Evolutionary conservation across 2,329 filamentous ascomycete species (phyloP), one percentile per base, ranked within the genome.

Genomic region (Penicillium sp.): DNA sequence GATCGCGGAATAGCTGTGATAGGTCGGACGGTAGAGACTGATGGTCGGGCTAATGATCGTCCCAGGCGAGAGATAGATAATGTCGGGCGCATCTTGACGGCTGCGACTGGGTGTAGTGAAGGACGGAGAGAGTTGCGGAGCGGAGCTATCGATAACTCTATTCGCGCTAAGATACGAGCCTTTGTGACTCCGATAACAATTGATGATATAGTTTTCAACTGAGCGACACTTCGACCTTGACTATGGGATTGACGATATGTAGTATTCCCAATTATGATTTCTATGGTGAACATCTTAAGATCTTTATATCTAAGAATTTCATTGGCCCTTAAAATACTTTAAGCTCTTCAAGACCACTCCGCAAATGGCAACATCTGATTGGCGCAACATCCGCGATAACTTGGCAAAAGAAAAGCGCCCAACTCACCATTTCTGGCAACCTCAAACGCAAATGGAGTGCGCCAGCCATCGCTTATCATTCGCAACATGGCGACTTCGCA

Each of bases 401-500:
- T 28, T 42, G 9, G 23, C 41, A 6, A 16, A 26, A 39, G 34
- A 16, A 38, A 39, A 39, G 36, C 36, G 41, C 41, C n/a, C n/a
- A 6, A 24, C 23, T 24, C 38, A 9, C 51, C 47, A 42, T 48
- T 42, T 53, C 42, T 46, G 36, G 38, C 34, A 39, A 46, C 16
- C 38, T 45, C n/a, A 15, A 26, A 21, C 18, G 2, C 15, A 52
- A 47, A 72, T 72, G 69, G 59, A 65, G 47, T 66, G 62, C 42
- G 45, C 61, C 10, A 58, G 56, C 45, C 43, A 53, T 15, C 64
- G 60, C 15, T 16, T 66, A 2, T 64, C 70, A 4, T 70, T 68
- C 52, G 59, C 65, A 16, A 64, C 63, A 59, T 72, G 68, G 67
- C 70, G 70, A 26, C 49, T 72, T 2, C 53, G 33, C 26, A 45